A percentile compares a stretch with the other conserved stretches of the same genome.
Evolutionary conservation across 345 rosid species (phyloP).

Genomic region (Ailanthus altissimus): DNA sequence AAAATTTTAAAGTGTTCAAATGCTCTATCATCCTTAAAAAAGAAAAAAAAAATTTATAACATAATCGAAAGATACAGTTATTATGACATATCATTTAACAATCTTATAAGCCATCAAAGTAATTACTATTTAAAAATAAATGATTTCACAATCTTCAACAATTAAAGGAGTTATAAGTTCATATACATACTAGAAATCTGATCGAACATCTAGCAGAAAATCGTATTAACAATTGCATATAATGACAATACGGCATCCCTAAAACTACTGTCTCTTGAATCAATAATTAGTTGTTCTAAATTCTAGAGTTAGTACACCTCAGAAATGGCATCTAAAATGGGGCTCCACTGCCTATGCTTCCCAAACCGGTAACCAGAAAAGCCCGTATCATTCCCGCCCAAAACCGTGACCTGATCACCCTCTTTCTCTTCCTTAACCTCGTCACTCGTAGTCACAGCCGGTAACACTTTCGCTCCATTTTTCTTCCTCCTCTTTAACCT

Average conservation of each 20-base stretch:
- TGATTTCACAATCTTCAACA: neutral
- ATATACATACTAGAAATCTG: neutral
- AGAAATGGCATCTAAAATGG: constrained; percentile 41
- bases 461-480: constrained; percentile 36
- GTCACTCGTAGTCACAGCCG: constrained; percentile 15
- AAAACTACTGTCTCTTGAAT: neutral
- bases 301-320: constrained; percentile 23
- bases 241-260: neutral
- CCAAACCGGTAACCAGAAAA: constrained; percentile 9
- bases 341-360: constrained; percentile 34
- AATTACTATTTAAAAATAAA: too few relatives aligned
- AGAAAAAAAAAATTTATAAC: too few relatives aligned
- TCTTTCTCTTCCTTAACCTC: constrained; percentile 4
- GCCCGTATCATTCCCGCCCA: constrained; percentile 8
- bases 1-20: too few relatives aligned
- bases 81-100: too few relatives aligned
- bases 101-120: too few relatives aligned
- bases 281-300: neutral
- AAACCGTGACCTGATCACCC: neutral
- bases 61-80: too few relatives aligned
- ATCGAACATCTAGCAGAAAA: neutral
- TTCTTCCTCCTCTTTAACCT: constrained; percentile 15
- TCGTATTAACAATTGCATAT: neutral
- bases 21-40: too few relatives aligned
- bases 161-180: neutral